A percentile compares a stretch with the other conserved stretches of the same genome.
Conservation (phyloP, 441 rosid species). For the Eruca vesicaria region DNA sequence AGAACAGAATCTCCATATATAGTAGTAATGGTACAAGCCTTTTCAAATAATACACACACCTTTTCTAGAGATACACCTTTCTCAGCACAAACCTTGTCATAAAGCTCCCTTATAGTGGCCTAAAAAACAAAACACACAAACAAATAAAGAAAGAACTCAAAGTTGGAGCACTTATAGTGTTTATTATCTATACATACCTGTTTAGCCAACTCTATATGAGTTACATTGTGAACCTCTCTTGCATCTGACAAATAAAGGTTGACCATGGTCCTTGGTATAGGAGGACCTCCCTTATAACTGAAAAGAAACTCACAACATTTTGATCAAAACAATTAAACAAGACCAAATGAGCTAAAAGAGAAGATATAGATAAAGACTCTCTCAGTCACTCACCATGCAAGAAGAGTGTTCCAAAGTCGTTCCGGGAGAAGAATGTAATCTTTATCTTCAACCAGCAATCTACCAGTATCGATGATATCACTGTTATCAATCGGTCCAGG, state of each 20-base stretch:
- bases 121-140: constrained; percentile 26
- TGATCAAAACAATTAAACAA: too few relatives aligned
- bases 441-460: constrained; percentile 57
- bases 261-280: constrained; percentile 83
- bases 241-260: constrained; percentile 4
- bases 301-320: not conserved
- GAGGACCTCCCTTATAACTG: constrained; percentile 95
- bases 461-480: constrained; percentile 54
- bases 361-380: too few relatives aligned
- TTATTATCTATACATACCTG: constrained; percentile 65
- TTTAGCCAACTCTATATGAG: constrained; percentile 57
- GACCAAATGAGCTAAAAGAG: too few relatives aligned
- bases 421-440: constrained; percentile 74
- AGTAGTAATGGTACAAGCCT: not conserved
- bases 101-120: constrained; percentile 73
- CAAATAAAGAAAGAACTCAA: constrained; percentile 5
- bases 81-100: constrained; percentile 56
- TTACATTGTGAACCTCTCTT: constrained; percentile 56
- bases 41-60: constrained; percentile 42
- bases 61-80: constrained; percentile 53
- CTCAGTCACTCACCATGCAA: constrained; percentile 61
- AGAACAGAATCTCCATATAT: constrained; percentile 27
- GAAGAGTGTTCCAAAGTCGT: constrained; percentile 77
- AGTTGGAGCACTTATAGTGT: not conserved
- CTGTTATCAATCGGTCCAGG: constrained; percentile 86